These are phyloP conservation scores for Ceratobasidium sp. DNA, from an alignment of 1,284 basidiomycete species.

Conservation along the genomic window DNA sequence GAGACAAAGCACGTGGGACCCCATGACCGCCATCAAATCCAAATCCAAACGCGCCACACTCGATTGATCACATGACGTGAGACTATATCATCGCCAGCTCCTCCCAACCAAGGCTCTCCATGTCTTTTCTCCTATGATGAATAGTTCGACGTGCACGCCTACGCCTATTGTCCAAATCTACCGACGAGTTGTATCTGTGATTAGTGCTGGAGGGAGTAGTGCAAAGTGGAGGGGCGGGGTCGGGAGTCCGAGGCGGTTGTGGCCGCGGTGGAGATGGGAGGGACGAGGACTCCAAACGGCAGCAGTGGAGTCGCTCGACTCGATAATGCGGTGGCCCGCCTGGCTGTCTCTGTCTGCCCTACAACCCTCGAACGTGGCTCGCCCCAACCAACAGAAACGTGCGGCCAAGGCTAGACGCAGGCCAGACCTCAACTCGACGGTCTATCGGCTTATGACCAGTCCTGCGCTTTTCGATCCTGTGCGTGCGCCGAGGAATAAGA, in stretches of 20 bases:
- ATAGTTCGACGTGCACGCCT: slow-evolving; percentile 20
- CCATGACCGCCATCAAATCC: slow-evolving; percentile 11
- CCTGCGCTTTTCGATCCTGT: slow-evolving; percentile 80
- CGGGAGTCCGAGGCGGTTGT: background rate
- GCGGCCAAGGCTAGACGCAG: slow-evolving; percentile 1
- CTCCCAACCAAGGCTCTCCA: background rate
- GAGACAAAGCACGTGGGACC: slow-evolving; percentile 34
- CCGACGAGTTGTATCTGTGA: slow-evolving; percentile 7
- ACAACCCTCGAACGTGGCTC: background rate
- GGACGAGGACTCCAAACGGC: background rate
- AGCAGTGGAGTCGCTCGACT: background rate
- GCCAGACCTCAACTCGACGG: slow-evolving; percentile 56
- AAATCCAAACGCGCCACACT: background rate
- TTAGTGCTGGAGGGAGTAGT: background rate
- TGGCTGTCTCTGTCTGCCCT: slow-evolving; percentile 21
- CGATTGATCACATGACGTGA: slow-evolving; percentile 12
- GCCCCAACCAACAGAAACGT: background rate
- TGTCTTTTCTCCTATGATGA: background rate
- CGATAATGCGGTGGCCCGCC: background rate
- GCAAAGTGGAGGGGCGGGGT: background rate
- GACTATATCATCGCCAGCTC: slow-evolving; percentile 24
- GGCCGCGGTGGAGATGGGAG: slow-evolving; percentile 20
- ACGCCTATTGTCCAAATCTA: background rate
- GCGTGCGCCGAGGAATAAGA: slow-evolving; percentile 85
- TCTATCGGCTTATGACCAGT: slow-evolving; percentile 78